Base-by-base conservation (phyloP, 148 eudicot species). In the Silene conica region DNA sequence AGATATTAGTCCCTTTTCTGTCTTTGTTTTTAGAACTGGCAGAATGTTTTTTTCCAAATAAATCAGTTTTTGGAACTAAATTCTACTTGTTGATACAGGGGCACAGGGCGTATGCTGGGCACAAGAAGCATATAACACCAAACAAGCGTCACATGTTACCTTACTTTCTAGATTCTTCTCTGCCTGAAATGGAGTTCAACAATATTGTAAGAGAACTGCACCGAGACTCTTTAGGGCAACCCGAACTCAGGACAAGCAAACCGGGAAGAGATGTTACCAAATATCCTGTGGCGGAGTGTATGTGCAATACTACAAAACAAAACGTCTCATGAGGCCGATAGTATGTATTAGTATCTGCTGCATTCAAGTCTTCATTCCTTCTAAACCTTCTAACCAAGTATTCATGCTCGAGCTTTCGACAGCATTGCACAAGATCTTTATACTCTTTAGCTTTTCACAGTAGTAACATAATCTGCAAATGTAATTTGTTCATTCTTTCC, bases 111-210 rank as follows among this genome's bases (percentile, higher is more conserved):
- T 92, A 90, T 74, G 92, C 90, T 5, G 99, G 97, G 34, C 99
- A 95, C 89, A 92, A 77, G 74, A 95, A 95, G 83, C 83, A 86
- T 38, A 90, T 95, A 60, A 95, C 91, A 15, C 99, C 99, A 6
- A 95, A 95, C 86, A 95, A 95, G 74, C 80, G 99, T 74, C 92
- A 87, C 70, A 92, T 95, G 97, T 79, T 95, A 10, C 88, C 89
- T 0, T 84, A 89, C 75, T 95, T 95, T 80, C 56, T 92, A 45
- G 73, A 92, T 65, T 76, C 92, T 11, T 89, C 97, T 52, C 82
- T 95, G 0, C 92, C 94, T 8, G 99, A 90, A 78, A 72, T 23
- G 1, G 91, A 90, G 69, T 95, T 95, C 79, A 90, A 86, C 58
- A 76, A 70, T 62, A 89, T 95, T 18, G 83, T 95, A 48, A 77